Evolutionary conservation across 2,329 filamentous ascomycete genomes (phyloP).

Genomic region (Endoconidiophora polonica): DNA sequence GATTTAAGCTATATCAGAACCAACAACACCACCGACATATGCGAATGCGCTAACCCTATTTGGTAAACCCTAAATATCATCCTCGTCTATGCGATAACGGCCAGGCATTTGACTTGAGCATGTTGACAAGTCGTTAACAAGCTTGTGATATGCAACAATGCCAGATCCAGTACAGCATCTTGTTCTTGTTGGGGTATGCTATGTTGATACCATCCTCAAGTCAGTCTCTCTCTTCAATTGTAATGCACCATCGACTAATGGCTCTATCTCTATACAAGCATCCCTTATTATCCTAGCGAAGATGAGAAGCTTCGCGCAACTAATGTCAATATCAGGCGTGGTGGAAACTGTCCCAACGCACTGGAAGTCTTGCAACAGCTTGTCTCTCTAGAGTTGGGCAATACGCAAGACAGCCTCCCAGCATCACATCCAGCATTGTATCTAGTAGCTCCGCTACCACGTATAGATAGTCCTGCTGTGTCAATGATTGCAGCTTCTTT

Average conservation of each 20-base stretch:
- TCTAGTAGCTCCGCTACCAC: conserved; percentile 38
- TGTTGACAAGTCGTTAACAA: too few relatives aligned
- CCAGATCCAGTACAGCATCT: conserved; percentile 19
- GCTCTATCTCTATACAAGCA: conserved; percentile 24
- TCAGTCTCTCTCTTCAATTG: conserved; percentile 21
- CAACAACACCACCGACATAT: too few relatives aligned
- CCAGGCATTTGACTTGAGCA: too few relatives aligned
- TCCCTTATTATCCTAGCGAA: conserved; percentile 50
- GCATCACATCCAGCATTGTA: conserved; percentile 18
- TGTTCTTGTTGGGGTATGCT: conserved; percentile 49
- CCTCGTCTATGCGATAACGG: too few relatives aligned
- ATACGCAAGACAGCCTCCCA: neutral
- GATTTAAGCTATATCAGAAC: too few relatives aligned
- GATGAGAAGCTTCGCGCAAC: conserved; percentile 58
- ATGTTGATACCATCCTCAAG: conserved; percentile 55
- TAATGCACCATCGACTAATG: conserved; percentile 11
- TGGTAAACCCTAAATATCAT: too few relatives aligned
- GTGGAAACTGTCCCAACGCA: conserved; percentile 58
- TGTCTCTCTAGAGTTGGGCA: conserved; percentile 16
- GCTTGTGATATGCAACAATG: too few relatives aligned
- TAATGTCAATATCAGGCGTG: conserved; percentile 39
- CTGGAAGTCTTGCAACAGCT: conserved; percentile 55
- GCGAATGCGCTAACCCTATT: too few relatives aligned
- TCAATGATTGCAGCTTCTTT: conserved; percentile 10
- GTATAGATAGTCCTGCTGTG: conserved; percentile 31